Evolutionary conservation across 352 stramenopile genomes (phyloP), one percentile per base, ranked within the genome.

Genomic region (Phytophthora boehmeriae): DNA sequence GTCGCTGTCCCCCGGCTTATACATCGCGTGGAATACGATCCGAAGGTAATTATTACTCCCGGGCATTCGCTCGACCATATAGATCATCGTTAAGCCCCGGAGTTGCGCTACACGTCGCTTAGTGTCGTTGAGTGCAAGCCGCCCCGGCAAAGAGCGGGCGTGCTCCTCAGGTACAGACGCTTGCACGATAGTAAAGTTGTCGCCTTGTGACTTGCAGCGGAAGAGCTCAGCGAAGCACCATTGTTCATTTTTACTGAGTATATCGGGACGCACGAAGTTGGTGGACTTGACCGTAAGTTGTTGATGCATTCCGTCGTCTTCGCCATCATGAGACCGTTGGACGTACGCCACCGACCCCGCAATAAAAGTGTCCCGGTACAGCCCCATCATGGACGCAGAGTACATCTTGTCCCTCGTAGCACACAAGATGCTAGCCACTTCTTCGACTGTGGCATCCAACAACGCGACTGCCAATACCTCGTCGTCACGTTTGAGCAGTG

Each of bases 161-260:
- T 72, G 54, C 0, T 46, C 17, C 0, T 28, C 43, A 11, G 51
- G 42, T 1, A 75, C 44, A 0, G 67, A 72, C 0, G 32, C 59
- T 35, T 72, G 67, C 0, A 56, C 68, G 13, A 78, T 20, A 0
- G 57, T 75, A 42, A 78, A 68, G 48, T 50, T 65, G 22, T 60
- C 49, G 8, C 38, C 38, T 19, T 62, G 38, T 1, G 65, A 27
- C 13, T 62, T 47, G 19, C 49, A 47, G 0, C 60, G 60, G 14
- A 79, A 63, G 16, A 54, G 63, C 54, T 79, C 71, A 5, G 56
- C 66, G 47, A 72, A 76, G 42, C 66, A 79, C 71, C 71, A 79
- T 27, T 80, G 72, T 28, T 80, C 72, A 52, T 80, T 77, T 58
- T 73, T 75, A 2, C 59, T 60, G 11, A 77, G 44, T 9, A 77